These are phyloP conservation scores for Sphaerostilbella broomeana DNA, from an alignment of 2,329 filamentous ascomycete species.

Conservation along the genomic window DNA sequence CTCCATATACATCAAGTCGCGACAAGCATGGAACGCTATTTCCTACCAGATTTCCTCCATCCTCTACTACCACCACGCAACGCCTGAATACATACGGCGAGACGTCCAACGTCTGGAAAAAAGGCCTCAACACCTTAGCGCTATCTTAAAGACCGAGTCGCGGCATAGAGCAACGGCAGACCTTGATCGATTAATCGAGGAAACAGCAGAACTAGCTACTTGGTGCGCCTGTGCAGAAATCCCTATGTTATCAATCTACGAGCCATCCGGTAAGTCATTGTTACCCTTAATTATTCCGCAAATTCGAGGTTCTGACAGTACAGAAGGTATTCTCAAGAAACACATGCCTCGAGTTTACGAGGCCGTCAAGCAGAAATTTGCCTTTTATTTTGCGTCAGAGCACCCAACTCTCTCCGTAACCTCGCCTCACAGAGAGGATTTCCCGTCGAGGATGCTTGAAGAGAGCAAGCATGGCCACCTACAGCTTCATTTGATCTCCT, in stretches of 20 bases:
- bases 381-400: conserved; percentile 76
- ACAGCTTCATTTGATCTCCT: conserved; percentile 71
- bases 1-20: conserved; percentile 77
- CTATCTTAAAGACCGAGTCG: conserved; percentile 70
- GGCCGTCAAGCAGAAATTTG: conserved; percentile 70
- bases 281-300: neutral
- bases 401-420: conserved; percentile 61
- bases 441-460: conserved; percentile 22
- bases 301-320: conserved; percentile 15
- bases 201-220: conserved; percentile 83
- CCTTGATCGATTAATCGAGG: conserved; percentile 77
- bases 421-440: conserved; percentile 37
- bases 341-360: conserved; percentile 81
- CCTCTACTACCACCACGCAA: conserved; percentile 91
- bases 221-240: conserved; percentile 93
- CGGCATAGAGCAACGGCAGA: conserved; percentile 64
- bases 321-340: conserved; percentile 76
- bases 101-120: conserved; percentile 71
- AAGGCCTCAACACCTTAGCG: conserved; percentile 79
- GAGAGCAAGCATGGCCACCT: conserved; percentile 36
- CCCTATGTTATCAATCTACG: conserved; percentile 81
- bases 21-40: conserved; percentile 72
- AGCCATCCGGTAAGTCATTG: conserved; percentile 65
- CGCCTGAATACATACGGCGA: conserved; percentile 82
- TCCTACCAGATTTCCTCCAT: conserved; percentile 72